phyloP scores from a whole-genome alignment of 2,329 filamentous ascomycete genomes.

The Sordariomycetes sp. region DNA sequence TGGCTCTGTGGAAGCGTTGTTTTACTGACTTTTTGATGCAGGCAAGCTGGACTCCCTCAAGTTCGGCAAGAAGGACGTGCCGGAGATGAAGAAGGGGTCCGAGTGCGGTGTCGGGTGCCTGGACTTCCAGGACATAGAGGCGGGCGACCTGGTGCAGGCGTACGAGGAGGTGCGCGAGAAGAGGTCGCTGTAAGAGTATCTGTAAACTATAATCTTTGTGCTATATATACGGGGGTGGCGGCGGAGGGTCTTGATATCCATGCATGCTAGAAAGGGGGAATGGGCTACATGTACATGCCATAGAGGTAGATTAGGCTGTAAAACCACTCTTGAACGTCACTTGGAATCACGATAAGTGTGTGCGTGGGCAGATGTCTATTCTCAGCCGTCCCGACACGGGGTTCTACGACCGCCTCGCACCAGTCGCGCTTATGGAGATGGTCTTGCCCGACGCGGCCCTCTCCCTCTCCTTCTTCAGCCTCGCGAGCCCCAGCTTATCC shows the following conservation, averaged over 20 bases:
- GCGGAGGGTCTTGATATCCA: not conserved
- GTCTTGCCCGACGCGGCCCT: constrained; percentile 34
- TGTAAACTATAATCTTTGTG: not conserved
- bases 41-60: constrained; percentile 74
- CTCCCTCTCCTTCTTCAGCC: constrained; percentile 44
- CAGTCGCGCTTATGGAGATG: constrained; percentile 36
- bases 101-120: constrained; percentile 88
- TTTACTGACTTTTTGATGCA: constrained; percentile 23
- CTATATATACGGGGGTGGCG: not conserved
- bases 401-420: constrained; percentile 14
- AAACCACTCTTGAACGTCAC: not conserved
- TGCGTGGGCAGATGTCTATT: not conserved
- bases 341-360: not conserved
- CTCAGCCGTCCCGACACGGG: not conserved
- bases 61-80: constrained; percentile 84
- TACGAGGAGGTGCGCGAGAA: constrained; percentile 73
- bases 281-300: not conserved
- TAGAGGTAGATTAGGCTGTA: not conserved
- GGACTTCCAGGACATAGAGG: constrained; percentile 64
- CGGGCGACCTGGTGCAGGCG: constrained; percentile 78
- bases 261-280: not conserved
- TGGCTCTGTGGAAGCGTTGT: not conserved
- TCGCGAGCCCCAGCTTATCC: constrained; percentile 61
- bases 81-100: constrained; percentile 81
- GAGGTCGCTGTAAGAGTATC: constrained; percentile 36